These are phyloP conservation scores for Dactylellina parvicollis DNA, from an alignment of 2,329 filamentous ascomycete genomes.

Conservation along the genomic window DNA sequence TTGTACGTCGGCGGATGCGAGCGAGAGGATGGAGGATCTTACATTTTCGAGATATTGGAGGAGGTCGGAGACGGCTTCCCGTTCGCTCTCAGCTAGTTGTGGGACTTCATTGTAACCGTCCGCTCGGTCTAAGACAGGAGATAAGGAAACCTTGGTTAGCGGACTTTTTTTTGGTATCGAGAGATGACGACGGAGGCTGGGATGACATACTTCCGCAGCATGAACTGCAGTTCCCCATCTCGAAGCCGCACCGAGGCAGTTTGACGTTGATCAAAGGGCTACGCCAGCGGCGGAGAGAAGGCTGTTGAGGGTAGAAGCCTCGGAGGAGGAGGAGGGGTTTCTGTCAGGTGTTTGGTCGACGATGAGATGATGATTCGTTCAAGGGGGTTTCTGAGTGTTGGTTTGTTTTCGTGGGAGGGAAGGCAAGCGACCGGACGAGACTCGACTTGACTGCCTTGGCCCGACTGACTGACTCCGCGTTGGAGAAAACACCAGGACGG, in stretches of 20 bases:
- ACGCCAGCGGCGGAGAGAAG: constrained; percentile 28
- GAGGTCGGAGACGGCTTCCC: constrained; percentile 94
- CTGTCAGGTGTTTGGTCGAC: constrained; percentile 14
- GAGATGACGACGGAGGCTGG: constrained; percentile 39
- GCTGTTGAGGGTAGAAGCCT: constrained; percentile 16
- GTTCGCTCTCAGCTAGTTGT: constrained; percentile 91
- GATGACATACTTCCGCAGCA: constrained; percentile 62
- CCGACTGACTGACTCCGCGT: too few species aligned
- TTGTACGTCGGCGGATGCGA: constrained; percentile 9
- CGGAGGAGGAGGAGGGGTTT: constrained; percentile 27
- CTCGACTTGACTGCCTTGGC: too few species aligned
- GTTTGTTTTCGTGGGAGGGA: constrained; percentile 36
- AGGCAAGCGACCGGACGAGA: constrained; percentile 4
- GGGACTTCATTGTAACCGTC: constrained; percentile 67
- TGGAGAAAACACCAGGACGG: not conserved
- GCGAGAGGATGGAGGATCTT: constrained; percentile 60
- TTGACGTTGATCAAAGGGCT: constrained; percentile 22
- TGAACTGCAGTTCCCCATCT: constrained; percentile 71
- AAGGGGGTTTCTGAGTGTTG: constrained; percentile 42
- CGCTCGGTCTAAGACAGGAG: constrained; percentile 40
- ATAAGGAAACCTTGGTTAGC: constrained; percentile 18
- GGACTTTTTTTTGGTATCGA: not conserved
- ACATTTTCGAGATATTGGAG: constrained; percentile 97
- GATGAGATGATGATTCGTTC: constrained; percentile 43
- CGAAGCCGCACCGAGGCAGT: constrained; percentile 54